Evolutionary conservation across 1,284 basidiomycete genomes (phyloP).

Genomic region (Meripilus lineatus): DNA sequence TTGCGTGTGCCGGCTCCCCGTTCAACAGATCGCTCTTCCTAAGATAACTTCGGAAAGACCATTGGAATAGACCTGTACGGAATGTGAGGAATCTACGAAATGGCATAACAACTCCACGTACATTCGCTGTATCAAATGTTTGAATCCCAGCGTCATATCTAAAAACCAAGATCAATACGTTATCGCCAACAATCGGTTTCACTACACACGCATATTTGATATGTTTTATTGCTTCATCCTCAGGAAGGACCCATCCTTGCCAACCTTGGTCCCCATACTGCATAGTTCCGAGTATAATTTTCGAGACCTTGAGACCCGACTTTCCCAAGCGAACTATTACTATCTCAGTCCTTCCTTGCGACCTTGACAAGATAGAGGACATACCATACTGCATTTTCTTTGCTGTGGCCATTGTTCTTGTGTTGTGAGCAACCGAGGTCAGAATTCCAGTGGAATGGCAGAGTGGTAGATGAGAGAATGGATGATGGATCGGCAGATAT

Average conservation of each 20-base stretch:
- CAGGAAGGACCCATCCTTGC: constrained; percentile 34
- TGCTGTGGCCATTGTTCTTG: no score
- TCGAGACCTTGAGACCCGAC: constrained; percentile 41
- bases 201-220: constrained; percentile 33
- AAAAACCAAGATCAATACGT: neutral
- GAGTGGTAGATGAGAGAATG: no score
- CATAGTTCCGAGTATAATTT: constrained; percentile 41
- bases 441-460: no score
- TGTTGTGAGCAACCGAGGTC: no score
- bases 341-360: neutral
- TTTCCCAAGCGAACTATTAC: constrained; percentile 36
- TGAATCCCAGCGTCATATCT: constrained; percentile 39
- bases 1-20: no score
- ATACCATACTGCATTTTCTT: neutral
- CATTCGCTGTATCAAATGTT: constrained; percentile 49
- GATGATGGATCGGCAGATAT: no score
- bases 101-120: constrained; percentile 10
- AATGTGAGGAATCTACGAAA: constrained; percentile 5
- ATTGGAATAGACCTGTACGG: constrained; percentile 27
- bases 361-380: neutral
- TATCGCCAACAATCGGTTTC: neutral
- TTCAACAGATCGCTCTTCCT: constrained; percentile 57
- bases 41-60: constrained; percentile 51
- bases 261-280: constrained; percentile 34
- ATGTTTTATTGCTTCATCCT: constrained; percentile 34